These are phyloP conservation scores for Picochlorum costavermella DNA, from an alignment of 139 green algal genomes.

Conservation along the genomic window DNA sequence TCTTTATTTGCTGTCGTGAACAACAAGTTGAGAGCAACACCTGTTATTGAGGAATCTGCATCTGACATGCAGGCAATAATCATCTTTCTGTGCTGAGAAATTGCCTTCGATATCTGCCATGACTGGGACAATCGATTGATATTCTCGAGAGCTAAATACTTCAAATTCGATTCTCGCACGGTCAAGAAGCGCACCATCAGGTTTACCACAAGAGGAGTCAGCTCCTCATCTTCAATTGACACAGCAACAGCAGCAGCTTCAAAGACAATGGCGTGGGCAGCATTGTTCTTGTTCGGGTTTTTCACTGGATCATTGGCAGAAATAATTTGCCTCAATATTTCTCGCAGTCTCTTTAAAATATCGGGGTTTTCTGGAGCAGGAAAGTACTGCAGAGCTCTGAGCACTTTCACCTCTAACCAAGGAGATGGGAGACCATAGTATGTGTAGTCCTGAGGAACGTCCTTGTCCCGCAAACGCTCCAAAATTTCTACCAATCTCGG, in stretches of 20 bases:
- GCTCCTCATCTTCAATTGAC: slow-evolving; percentile 57
- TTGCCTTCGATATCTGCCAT: slow-evolving; percentile 39
- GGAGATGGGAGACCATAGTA: slow-evolving; percentile 97
- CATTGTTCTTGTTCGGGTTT: slow-evolving; percentile 97
- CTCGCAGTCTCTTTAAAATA: slow-evolving; percentile 40
- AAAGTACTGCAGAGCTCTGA: slow-evolving; percentile 94
- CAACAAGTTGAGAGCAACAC: slow-evolving; percentile 84
- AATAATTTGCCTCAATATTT: slow-evolving; percentile 50
- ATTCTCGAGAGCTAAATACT: slow-evolving; percentile 89
- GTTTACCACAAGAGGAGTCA: slow-evolving; percentile 32
- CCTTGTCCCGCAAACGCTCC: slow-evolving; percentile 62
- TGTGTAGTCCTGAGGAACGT: slow-evolving; percentile 89
- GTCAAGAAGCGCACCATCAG: slow-evolving; percentile 61
- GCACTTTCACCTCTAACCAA: slow-evolving; percentile 91
- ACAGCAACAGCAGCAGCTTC: slow-evolving; percentile 85
- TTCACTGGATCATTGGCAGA: slow-evolving; percentile 40
- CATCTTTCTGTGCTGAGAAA: slow-evolving; percentile 39
- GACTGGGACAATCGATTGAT: slow-evolving; percentile 65
- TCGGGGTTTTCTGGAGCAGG: slow-evolving; percentile 65
- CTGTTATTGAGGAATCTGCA: slow-evolving; percentile 82
- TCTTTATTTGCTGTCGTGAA: slow-evolving; percentile 77
- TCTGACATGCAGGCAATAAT: slow-evolving; percentile 67
- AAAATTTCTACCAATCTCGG: slow-evolving; percentile 72
- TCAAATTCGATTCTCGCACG: slow-evolving; percentile 79
- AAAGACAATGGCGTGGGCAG: slow-evolving; percentile 91